Percentiles rank a stretch among this genome's conserved stretches.
These are phyloP conservation scores for Truncatella angustata DNA, from an alignment of 2,329 filamentous ascomycete genomes.

Conservation along the genomic window DNA sequence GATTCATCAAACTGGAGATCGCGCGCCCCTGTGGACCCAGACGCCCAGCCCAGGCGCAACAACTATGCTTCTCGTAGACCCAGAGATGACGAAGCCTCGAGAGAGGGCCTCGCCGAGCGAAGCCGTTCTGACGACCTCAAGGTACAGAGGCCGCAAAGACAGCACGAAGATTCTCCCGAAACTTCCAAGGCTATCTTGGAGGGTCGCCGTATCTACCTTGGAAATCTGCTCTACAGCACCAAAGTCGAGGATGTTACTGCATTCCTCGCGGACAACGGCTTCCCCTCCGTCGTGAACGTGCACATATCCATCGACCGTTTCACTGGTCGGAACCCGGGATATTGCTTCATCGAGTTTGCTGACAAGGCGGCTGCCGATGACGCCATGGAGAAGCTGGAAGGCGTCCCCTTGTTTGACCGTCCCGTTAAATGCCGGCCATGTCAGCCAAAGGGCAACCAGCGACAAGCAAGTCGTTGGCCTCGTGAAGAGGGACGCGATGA, in stretches of 20 bases:
- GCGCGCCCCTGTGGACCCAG: not conserved
- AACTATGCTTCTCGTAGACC: not conserved
- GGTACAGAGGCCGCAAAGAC: not conserved
- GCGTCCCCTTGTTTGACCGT: conserved; percentile 53
- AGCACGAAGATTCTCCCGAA: not conserved
- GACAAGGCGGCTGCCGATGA: conserved; percentile 54
- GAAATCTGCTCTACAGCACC: conserved; percentile 61
- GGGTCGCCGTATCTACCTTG: conserved; percentile 56
- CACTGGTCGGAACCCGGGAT: conserved; percentile 67
- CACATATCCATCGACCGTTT: conserved; percentile 69
- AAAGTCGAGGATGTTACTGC: conserved; percentile 34
- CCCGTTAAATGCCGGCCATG: conserved; percentile 64
- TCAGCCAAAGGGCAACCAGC: conserved; percentile 45
- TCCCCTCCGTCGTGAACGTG: conserved; percentile 48
- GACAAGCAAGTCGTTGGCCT: conserved; percentile 14
- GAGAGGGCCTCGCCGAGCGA: not conserved
- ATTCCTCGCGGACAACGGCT: conserved; percentile 30
- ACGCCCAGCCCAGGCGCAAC: not conserved
- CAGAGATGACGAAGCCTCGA: not conserved
- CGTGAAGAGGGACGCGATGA: conserved; percentile 11
- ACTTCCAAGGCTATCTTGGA: conserved; percentile 21
- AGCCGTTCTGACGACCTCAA: conserved; percentile 1
- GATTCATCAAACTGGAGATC: conserved; percentile 3
- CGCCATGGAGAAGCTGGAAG: conserved; percentile 57
- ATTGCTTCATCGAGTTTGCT: conserved; percentile 71